phyloP scores from a whole-genome alignment of 345 rosid genomes.

The Eucalyptus cladocalyx region DNA sequence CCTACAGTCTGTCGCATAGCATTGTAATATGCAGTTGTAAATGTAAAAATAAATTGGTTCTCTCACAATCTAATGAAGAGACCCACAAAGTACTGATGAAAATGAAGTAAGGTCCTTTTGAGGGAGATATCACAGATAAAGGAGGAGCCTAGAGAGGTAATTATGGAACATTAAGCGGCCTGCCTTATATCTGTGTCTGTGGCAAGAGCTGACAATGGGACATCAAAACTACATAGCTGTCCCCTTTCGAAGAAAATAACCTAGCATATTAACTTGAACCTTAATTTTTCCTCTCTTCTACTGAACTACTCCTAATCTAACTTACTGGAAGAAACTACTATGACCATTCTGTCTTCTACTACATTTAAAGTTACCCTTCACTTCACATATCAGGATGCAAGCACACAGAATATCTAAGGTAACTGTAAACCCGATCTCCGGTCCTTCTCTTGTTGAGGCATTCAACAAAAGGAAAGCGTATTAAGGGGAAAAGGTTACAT shows the following conservation, averaged over 20 bases:
- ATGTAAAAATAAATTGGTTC: not conserved
- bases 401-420: not conserved
- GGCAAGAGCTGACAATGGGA: not conserved
- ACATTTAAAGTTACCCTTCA: not conserved
- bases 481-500: too few species aligned
- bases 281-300: not conserved
- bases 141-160: not conserved
- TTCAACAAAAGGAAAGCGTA: too few species aligned
- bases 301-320: not conserved
- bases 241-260: not conserved
- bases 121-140: not conserved
- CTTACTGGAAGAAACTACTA: not conserved
- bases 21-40: not conserved
- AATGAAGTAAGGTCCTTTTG: not conserved
- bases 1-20: not conserved
- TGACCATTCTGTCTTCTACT: not conserved
- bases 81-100: not conserved
- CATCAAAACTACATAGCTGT: not conserved
- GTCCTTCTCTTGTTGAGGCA: too few species aligned
- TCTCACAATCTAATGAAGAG: not conserved
- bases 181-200: not conserved
- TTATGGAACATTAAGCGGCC: not conserved
- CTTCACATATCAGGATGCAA: not conserved
- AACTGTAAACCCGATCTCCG: not conserved
- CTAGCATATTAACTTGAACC: not conserved